A percentile compares a stretch with the other conserved stretches of the same genome.
Evolutionary conservation across 257 asterid genomes (phyloP).

Genomic region (Leonotis leonurus): DNA sequence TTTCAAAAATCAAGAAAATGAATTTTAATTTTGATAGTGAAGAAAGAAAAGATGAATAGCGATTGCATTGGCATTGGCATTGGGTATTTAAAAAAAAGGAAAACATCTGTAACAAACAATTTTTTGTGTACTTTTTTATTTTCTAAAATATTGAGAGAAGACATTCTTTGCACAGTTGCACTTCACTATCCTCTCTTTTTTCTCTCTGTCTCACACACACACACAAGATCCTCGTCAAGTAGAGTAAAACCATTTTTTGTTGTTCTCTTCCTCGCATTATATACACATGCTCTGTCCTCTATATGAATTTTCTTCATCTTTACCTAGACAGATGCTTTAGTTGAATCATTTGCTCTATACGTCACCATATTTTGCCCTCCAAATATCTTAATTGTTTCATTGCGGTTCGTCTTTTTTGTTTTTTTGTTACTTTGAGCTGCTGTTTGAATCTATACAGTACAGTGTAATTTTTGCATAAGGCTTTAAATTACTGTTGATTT

Average conservation of each 20-base stretch:
- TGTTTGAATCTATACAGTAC: constrained; percentile 21
- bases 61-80: too few species aligned
- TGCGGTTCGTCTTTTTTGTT: background rate
- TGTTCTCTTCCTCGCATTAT: constrained; percentile 14
- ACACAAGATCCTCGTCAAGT: background rate
- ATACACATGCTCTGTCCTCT: background rate
- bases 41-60: too few species aligned
- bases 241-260: constrained; percentile 13
- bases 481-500: background rate
- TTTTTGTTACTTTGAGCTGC: background rate
- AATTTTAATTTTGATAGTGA: too few species aligned
- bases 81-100: too few species aligned
- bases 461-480: background rate
- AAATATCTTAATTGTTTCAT: constrained; percentile 14
- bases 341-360: background rate
- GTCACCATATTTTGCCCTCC: background rate
- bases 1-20: background rate
- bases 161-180: constrained; percentile 9
- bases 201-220: background rate
- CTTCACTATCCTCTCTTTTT: background rate
- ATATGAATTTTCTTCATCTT: constrained; percentile 10
- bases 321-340: background rate
- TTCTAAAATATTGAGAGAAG: background rate
- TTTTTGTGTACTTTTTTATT: background rate
- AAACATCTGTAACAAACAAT: constrained; percentile 1